phyloP scores from a whole-genome alignment of 257 asterid genomes.

The Primulina eburnea region DNA sequence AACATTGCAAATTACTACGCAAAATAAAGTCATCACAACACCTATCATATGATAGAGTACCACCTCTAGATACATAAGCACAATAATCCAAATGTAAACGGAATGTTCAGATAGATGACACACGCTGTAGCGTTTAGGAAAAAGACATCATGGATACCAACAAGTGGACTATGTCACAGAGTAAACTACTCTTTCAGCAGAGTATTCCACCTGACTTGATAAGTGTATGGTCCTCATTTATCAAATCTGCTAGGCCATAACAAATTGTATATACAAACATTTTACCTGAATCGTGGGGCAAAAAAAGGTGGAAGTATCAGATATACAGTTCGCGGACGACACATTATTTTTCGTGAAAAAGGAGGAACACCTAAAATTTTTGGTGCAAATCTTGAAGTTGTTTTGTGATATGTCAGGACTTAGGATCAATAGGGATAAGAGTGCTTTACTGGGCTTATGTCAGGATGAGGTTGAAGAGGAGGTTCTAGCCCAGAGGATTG shows the following conservation, averaged over 20 bases:
- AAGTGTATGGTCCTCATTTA: constrained; percentile 8
- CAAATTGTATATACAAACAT: constrained; percentile 18
- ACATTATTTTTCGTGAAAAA: too few species aligned
- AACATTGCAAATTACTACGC: constrained; percentile 4
- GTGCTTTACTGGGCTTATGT: too few species aligned
- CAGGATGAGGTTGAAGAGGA: too few species aligned
- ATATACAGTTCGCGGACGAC: too few species aligned
- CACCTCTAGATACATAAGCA: not conserved
- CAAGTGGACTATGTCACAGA: not conserved
- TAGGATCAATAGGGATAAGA: too few species aligned
- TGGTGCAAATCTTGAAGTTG: too few species aligned
- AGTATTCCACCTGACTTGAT: constrained; percentile 11
- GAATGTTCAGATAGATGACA: constrained; percentile 1
- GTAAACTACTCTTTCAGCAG: not conserved
- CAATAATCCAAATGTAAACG: not conserved
- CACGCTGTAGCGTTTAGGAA: not conserved
- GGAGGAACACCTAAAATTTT: too few species aligned
- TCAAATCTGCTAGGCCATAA: constrained; percentile 10
- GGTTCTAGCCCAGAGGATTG: too few species aligned
- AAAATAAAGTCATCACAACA: not conserved
- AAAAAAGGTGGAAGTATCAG: too few species aligned
- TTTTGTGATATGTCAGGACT: too few species aligned
- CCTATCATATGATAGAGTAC: not conserved
- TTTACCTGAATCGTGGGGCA: constrained; percentile 17
- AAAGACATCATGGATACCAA: constrained; percentile 9